Evolutionary conservation across 208 protist genomes (phyloP).

Genomic region (Trypanosoma melophagium): DNA sequence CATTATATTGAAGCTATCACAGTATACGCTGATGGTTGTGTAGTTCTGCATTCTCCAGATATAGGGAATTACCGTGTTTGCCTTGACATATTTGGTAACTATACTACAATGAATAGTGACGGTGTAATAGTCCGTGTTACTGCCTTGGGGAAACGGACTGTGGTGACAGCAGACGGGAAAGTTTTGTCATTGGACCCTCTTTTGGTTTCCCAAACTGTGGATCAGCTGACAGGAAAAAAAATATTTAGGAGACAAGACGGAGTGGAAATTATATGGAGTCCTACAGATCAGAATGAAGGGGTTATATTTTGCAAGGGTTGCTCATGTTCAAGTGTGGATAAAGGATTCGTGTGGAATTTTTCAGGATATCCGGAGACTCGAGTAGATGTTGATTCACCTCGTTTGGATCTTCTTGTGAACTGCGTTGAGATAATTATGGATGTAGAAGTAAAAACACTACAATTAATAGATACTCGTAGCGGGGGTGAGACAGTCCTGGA

Average conservation of each 20-base stretch:
- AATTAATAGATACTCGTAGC: constrained; percentile 5
- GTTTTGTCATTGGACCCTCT: constrained; percentile 14
- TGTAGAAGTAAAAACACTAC: constrained; percentile 5
- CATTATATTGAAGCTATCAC: constrained; percentile 24
- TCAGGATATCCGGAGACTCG: constrained; percentile 15
- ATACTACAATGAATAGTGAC: constrained; percentile 27
- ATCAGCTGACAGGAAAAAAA: constrained; percentile 1
- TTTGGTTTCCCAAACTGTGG: background rate
- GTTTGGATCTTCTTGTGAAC: constrained; percentile 13
- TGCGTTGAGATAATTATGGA: constrained; percentile 25
- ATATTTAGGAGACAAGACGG: constrained; percentile 22
- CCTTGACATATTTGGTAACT: constrained; percentile 50
- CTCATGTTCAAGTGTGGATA: constrained; percentile 1
- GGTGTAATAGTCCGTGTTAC: constrained; percentile 20
- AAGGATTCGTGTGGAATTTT: constrained; percentile 15
- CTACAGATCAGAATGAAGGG: background rate
- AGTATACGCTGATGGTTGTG: constrained; percentile 49
- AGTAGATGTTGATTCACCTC: background rate
- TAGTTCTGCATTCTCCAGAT: constrained; percentile 42
- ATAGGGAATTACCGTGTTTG: constrained; percentile 33
- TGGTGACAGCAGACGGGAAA: constrained; percentile 6
- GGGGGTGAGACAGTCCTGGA: constrained; percentile 31
- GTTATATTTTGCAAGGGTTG: constrained; percentile 11
- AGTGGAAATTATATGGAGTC: background rate
- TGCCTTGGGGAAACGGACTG: constrained; percentile 16